phyloP scores from a whole-genome alignment of 1,284 basidiomycete species.

The Apiotrichum porosum region DNA sequence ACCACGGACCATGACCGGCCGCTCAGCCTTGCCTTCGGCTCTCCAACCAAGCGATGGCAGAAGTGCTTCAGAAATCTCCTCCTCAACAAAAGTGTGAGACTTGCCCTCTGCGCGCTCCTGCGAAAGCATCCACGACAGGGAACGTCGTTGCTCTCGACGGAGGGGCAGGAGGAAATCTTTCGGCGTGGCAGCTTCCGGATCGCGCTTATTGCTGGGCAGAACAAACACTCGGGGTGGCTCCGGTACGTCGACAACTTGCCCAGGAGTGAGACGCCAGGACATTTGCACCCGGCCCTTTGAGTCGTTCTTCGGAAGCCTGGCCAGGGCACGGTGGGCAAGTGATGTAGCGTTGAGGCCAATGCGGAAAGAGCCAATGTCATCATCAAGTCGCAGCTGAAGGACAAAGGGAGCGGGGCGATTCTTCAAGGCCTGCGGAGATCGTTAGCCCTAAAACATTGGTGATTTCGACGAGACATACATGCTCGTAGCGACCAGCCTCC shows the following conservation, averaged over 20 bases:
- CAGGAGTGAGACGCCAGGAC: constrained; percentile 74
- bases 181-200: constrained; percentile 71
- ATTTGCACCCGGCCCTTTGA: constrained; percentile 55
- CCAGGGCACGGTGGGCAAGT: constrained; percentile 77
- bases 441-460: too few relatives aligned
- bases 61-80: constrained; percentile 87
- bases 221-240: constrained; percentile 56
- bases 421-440: constrained; percentile 66
- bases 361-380: constrained; percentile 61
- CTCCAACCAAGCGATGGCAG: constrained; percentile 84
- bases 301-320: constrained; percentile 65
- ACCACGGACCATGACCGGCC: constrained; percentile 70
- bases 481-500: constrained; percentile 79
- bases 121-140: constrained; percentile 84
- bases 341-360: constrained; percentile 85
- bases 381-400: constrained; percentile 73
- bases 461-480: constrained; percentile 39
- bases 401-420: constrained; percentile 79
- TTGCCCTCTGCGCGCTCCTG: constrained; percentile 66
- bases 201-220: constrained; percentile 71
- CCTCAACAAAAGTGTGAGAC: constrained; percentile 70
- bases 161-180: constrained; percentile 65
- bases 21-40: constrained; percentile 80
- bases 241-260: constrained; percentile 46
- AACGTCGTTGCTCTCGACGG: constrained; percentile 80